phyloP scores from a whole-genome alignment of 176 grass and related monocot species.

The Tillandsia fasciculata region DNA sequence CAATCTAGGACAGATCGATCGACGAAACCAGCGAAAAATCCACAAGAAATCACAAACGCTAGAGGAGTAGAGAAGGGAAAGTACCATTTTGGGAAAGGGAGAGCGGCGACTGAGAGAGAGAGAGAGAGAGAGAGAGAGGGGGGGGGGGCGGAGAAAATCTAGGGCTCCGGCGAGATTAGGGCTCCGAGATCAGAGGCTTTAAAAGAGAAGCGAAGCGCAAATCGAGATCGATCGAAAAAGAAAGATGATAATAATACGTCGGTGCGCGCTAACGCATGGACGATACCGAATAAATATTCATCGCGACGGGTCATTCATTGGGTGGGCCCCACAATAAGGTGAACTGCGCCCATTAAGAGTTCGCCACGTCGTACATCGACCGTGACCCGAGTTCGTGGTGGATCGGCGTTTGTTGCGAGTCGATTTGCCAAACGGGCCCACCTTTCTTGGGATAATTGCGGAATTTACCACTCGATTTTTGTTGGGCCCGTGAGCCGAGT shows the following conservation, averaged over 20 bases:
- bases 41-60: neutral
- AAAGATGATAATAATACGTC: neutral
- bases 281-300: neutral
- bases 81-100: neutral
- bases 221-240: neutral
- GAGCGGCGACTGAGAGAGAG: neutral
- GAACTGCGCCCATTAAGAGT: neutral
- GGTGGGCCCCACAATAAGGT: neutral
- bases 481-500: too few relatives aligned
- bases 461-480: too few relatives aligned
- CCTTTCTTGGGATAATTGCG: too few relatives aligned
- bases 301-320: neutral
- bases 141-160: neutral
- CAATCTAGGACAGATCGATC: neutral
- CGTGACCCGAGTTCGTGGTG: neutral
- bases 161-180: neutral
- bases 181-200: constrained; percentile 2
- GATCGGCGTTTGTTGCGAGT: neutral
- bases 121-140: neutral
- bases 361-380: neutral
- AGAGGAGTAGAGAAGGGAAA: neutral
- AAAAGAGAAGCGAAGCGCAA: neutral
- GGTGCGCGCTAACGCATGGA: neutral
- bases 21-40: neutral
- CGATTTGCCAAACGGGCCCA: too few relatives aligned